Evolutionary conservation across 768 basidiomycete species (phyloP).

Genomic region (Symmetrospora coprosmae): DNA sequence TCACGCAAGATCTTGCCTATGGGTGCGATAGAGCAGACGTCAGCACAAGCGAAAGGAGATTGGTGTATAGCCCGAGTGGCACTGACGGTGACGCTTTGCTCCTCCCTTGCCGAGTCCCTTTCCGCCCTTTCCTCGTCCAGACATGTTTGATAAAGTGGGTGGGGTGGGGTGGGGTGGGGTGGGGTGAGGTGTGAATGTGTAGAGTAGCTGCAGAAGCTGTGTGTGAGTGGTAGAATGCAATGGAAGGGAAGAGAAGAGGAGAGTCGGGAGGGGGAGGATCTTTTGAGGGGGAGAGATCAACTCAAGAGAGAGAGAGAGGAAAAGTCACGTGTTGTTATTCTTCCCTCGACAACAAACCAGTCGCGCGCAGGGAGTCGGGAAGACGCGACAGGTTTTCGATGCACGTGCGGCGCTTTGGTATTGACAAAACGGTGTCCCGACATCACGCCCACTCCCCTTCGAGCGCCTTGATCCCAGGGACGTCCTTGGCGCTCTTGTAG

Average conservation of each 20-base stretch:
- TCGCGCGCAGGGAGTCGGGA: neutral
- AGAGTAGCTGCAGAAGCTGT: too few species aligned
- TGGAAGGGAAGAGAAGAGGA: neutral
- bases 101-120: conserved; percentile 44
- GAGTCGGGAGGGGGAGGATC: neutral
- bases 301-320: neutral
- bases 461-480: conserved; percentile 38
- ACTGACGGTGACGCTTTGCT: conserved; percentile 46
- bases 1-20: conserved; percentile 71
- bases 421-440: too few species aligned
- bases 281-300: neutral
- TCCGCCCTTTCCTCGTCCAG: conserved; percentile 80
- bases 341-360: neutral
- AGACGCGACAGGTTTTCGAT: neutral
- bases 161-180: neutral
- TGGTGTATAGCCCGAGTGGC: too few species aligned
- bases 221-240: too few species aligned
- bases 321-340: neutral
- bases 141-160: conserved; percentile 48
- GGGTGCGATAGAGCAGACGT: too few species aligned
- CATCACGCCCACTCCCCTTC: conserved; percentile 46
- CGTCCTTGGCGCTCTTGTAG: conserved; percentile 42
- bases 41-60: too few species aligned
- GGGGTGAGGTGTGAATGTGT: neutral
- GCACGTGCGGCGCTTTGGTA: too few species aligned